A percentile compares a stretch with the other conserved stretches of the same genome.
Evolutionary conservation across 2,329 filamentous ascomycete genomes (phyloP).

Genomic region (Fusarium ramigenum): DNA sequence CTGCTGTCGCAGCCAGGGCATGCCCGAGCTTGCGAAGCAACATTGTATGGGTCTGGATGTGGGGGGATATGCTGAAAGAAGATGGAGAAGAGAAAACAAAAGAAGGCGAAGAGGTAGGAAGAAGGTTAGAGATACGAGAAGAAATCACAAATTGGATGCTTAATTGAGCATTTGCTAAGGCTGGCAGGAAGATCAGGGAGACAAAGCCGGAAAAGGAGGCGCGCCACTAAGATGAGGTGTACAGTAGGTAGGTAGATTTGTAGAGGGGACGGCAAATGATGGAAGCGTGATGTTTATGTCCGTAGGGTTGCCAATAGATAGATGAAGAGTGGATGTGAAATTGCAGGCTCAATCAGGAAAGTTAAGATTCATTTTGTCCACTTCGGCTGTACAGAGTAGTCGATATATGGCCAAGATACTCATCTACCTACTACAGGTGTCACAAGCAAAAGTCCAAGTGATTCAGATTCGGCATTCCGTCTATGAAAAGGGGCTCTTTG

Average conservation of each 20-base stretch:
- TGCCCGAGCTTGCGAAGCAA: constrained; percentile 45
- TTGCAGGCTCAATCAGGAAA: constrained; percentile 16
- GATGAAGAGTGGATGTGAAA: constrained; percentile 9
- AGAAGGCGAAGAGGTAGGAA: not conserved
- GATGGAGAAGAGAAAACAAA: not conserved
- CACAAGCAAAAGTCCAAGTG: constrained; percentile 1
- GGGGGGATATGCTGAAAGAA: not conserved
- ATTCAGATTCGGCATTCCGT: constrained; percentile 23
- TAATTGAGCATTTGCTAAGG: constrained; percentile 7
- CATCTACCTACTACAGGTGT: not conserved
- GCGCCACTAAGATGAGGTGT: constrained; percentile 28
- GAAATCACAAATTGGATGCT: constrained; percentile 2
- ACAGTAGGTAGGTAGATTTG: not conserved
- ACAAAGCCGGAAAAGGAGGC: constrained; percentile 37
- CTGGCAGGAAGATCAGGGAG: constrained; percentile 32
- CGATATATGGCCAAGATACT: not conserved
- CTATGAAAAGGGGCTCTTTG: not conserved
- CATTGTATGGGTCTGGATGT: constrained; percentile 38
- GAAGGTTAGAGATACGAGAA: not conserved
- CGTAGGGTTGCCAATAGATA: constrained; percentile 1
- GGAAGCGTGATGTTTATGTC: constrained; percentile 8
- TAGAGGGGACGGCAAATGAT: constrained; percentile 19
- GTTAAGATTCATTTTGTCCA: constrained; percentile 15
- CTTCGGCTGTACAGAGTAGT: not conserved
- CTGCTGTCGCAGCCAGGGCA: constrained; percentile 42